These are phyloP conservation scores for Clavaria fumosa DNA, from an alignment of 768 basidiomycete genomes.

Conservation along the genomic window DNA sequence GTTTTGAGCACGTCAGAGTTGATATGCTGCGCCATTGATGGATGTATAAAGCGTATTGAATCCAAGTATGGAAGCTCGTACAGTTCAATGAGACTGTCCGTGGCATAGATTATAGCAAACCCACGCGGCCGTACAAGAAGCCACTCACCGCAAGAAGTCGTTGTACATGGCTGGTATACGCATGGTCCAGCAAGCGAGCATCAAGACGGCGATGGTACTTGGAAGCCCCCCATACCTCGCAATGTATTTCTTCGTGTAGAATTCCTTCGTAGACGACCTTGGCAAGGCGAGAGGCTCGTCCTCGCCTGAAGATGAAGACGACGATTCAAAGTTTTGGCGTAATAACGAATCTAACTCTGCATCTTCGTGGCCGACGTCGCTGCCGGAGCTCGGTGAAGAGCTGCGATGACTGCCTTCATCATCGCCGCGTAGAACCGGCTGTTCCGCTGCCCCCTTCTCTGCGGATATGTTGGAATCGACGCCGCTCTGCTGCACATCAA, in stretches of 20 bases:
- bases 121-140: slow-evolving; percentile 1
- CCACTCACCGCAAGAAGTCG: slow-evolving; percentile 56
- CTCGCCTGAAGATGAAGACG: slow-evolving; percentile 17
- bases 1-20: slow-evolving; percentile 53
- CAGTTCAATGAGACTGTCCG: slow-evolving; percentile 38
- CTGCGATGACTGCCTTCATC: slow-evolving; percentile 3
- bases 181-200: slow-evolving; percentile 67
- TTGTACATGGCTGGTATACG: slow-evolving; percentile 60
- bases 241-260: slow-evolving; percentile 8
- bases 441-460: slow-evolving; percentile 4
- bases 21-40: slow-evolving; percentile 48
- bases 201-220: slow-evolving; percentile 48
- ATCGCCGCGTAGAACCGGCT: not conserved
- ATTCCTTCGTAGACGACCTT: slow-evolving; percentile 5
- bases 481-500: slow-evolving; percentile 30
- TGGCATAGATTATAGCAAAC: slow-evolving; percentile 1
- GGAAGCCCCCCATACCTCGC: slow-evolving; percentile 21
- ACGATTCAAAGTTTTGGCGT: slow-evolving; percentile 28
- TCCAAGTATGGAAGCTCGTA: slow-evolving; percentile 76
- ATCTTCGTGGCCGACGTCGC: slow-evolving; percentile 14
- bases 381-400: slow-evolving; percentile 11
- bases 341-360: slow-evolving; percentile 28
- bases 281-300: slow-evolving; percentile 10
- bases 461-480: too few relatives aligned
- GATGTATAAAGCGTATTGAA: slow-evolving; percentile 44